Conservation (phyloP, 2,329 filamentous ascomycete species). For the Fusarium armeniacum region DNA sequence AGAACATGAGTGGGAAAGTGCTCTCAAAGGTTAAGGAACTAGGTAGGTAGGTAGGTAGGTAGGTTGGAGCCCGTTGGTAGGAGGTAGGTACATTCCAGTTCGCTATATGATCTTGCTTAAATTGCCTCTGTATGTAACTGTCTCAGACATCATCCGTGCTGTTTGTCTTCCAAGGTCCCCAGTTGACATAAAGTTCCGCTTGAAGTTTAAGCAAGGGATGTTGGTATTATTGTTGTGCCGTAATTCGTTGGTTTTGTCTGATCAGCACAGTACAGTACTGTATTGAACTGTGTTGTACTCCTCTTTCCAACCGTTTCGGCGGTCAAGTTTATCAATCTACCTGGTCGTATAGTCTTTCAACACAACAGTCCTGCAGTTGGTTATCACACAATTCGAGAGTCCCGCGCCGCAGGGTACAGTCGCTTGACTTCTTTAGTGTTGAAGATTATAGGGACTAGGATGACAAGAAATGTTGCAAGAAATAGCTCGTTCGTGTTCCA, state of each 20-base stretch:
- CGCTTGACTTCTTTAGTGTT: neutral
- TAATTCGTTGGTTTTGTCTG: neutral
- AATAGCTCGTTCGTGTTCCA: conserved; percentile 15
- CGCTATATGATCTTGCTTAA: neutral
- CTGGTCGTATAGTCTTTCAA: conserved; percentile 21
- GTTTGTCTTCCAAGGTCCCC: conserved; percentile 2
- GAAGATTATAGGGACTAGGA: conserved; percentile 2
- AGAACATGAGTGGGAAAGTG: conserved; percentile 4
- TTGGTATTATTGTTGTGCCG: conserved; percentile 1
- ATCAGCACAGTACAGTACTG: neutral
- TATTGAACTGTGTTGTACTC: neutral
- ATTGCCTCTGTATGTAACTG: neutral
- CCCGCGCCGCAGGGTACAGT: neutral
- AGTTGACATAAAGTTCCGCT: conserved; percentile 2
- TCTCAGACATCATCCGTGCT: conserved; percentile 3
- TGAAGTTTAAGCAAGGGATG: conserved; percentile 6
- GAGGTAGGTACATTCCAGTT: neutral
- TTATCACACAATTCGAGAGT: conserved; percentile 1
- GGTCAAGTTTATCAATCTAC: conserved; percentile 13
- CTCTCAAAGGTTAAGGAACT: neutral
- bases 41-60: neutral
- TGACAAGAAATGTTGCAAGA: conserved; percentile 19
- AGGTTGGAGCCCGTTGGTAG: neutral
- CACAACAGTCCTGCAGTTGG: conserved; percentile 5
- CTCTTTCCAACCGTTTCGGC: conserved; percentile 4